A percentile compares a stretch with the other conserved stretches of the same genome.
These are phyloP conservation scores for Fonsecaea monophora DNA, from an alignment of 2,329 filamentous ascomycete species.

Conservation along the genomic window DNA sequence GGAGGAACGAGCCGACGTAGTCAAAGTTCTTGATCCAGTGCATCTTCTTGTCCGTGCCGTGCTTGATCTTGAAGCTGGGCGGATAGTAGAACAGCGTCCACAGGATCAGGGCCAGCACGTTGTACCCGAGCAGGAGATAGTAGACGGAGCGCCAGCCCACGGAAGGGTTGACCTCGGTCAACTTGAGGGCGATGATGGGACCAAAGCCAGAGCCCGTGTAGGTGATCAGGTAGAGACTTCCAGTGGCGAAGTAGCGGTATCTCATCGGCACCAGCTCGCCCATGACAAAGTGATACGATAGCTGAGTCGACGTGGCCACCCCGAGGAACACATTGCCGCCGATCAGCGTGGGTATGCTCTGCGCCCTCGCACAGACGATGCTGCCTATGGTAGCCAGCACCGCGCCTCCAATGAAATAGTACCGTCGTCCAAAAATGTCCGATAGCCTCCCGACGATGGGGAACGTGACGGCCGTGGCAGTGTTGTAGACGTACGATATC, in stretches of 20 bases:
- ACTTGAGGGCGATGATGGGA: background rate
- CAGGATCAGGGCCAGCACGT: conserved; percentile 6
- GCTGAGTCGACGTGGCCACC: background rate
- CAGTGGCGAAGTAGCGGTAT: background rate
- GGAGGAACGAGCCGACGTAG: conserved; percentile 54
- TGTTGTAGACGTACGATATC: conserved; percentile 42
- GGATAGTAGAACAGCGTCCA: conserved; percentile 4
- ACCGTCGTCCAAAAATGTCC: conserved; percentile 48
- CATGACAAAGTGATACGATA: background rate
- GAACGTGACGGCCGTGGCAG: conserved; percentile 41
- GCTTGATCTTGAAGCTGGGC: conserved; percentile 14
- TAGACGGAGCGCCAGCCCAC: conserved; percentile 18
- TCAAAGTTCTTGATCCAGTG: conserved; percentile 45
- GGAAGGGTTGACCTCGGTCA: conserved; percentile 1
- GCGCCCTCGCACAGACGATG: conserved; percentile 48
- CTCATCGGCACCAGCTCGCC: conserved; percentile 14
- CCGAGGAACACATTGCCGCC: conserved; percentile 36
- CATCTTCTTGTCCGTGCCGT: background rate
- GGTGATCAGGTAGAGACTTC: background rate
- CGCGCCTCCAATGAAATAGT: conserved; percentile 44
- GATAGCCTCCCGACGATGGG: conserved; percentile 45
- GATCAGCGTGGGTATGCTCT: conserved; percentile 46
- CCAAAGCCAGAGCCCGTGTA: conserved; percentile 7
- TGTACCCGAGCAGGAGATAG: conserved; percentile 7
- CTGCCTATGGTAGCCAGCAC: conserved; percentile 46